Percentiles rank a stretch among this genome's conserved stretches.
phyloP scores from a whole-genome alignment of 768 basidiomycete species.

The Sarcomyxa edulis region DNA sequence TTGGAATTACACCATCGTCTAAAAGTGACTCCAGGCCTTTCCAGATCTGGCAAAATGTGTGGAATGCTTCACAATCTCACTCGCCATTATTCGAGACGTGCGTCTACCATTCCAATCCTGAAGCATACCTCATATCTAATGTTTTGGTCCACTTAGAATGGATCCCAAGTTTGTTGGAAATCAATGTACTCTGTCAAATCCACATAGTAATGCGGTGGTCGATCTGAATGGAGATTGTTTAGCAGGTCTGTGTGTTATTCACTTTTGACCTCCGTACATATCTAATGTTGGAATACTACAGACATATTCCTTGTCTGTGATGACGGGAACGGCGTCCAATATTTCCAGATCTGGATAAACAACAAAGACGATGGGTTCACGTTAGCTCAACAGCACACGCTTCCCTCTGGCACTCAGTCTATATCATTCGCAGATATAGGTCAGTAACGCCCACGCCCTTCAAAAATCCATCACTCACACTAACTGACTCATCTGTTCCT shows the following conservation, averaged over 20 bases:
- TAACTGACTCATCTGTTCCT: conserved; percentile 2
- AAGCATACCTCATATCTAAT: conserved; percentile 1
- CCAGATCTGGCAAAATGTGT: conserved; percentile 77
- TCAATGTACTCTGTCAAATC: conserved; percentile 76
- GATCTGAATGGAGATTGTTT: conserved; percentile 96
- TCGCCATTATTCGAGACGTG: conserved; percentile 68
- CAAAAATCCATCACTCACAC: not conserved
- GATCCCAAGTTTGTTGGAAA: conserved; percentile 55
- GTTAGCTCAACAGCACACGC: conserved; percentile 56
- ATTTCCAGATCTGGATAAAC: conserved; percentile 92
- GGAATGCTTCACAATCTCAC: conserved; percentile 53
- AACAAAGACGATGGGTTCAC: conserved; percentile 71
- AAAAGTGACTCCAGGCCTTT: conserved; percentile 31
- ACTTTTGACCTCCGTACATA: too few species aligned
- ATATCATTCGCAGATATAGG: conserved; percentile 91
- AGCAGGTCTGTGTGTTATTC: conserved; percentile 59
- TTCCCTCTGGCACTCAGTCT: conserved; percentile 74
- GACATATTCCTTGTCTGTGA: conserved; percentile 91
- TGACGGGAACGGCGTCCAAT: conserved; percentile 48
- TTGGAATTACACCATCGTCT: conserved; percentile 55
- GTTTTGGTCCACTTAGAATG: conserved; percentile 33
- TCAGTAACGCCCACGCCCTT: conserved; percentile 23
- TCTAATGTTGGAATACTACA: conserved; percentile 17
- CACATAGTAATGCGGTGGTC: conserved; percentile 92
- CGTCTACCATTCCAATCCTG: not conserved